These are phyloP conservation scores for Bruguiera gymnorhiza DNA, from an alignment of 345 rosid genomes.

Conservation along the genomic window DNA sequence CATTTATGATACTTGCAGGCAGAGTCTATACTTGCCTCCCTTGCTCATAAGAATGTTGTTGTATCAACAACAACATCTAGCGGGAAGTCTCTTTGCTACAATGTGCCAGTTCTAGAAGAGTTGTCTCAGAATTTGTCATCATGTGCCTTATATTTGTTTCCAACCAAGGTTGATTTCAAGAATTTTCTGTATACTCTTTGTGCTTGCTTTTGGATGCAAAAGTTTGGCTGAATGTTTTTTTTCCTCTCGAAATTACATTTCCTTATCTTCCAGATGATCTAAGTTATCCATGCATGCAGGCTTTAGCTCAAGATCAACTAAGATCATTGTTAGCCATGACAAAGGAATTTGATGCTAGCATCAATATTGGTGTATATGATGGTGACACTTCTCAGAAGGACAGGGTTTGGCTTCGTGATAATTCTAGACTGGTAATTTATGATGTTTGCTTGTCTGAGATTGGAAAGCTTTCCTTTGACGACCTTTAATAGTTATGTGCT, in stretches of 20 bases:
- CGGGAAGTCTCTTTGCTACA: slow-evolving; percentile 98
- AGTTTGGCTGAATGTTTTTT: background rate
- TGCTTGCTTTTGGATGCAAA: slow-evolving; percentile 3
- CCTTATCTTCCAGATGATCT: background rate
- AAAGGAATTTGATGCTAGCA: slow-evolving; percentile 43
- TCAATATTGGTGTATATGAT: slow-evolving; percentile 77
- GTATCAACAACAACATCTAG: slow-evolving; percentile 97
- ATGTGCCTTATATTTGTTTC: slow-evolving; percentile 90
- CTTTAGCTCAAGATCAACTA: slow-evolving; percentile 93
- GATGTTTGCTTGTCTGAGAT: slow-evolving; percentile 16
- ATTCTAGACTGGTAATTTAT: slow-evolving; percentile 73
- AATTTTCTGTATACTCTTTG: background rate
- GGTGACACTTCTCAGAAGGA: slow-evolving; percentile 77
- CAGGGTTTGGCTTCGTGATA: slow-evolving; percentile 61
- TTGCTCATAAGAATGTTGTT: slow-evolving; percentile 71
- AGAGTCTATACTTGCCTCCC: slow-evolving; percentile 72
- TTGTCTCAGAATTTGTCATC: slow-evolving; percentile 56
- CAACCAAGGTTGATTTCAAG: slow-evolving; percentile 66
- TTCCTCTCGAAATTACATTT: background rate
- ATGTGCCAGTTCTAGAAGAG: slow-evolving; percentile 82
- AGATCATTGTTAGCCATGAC: slow-evolving; percentile 59
- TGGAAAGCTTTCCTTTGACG: slow-evolving; percentile 17
- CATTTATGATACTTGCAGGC: slow-evolving; percentile 45
- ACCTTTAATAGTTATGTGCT: slow-evolving; percentile 17
- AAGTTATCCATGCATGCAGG: slow-evolving; percentile 47